phyloP scores from a whole-genome alignment of 2,329 filamentous ascomycete genomes.

The Scortechinia acanthostroma region DNA sequence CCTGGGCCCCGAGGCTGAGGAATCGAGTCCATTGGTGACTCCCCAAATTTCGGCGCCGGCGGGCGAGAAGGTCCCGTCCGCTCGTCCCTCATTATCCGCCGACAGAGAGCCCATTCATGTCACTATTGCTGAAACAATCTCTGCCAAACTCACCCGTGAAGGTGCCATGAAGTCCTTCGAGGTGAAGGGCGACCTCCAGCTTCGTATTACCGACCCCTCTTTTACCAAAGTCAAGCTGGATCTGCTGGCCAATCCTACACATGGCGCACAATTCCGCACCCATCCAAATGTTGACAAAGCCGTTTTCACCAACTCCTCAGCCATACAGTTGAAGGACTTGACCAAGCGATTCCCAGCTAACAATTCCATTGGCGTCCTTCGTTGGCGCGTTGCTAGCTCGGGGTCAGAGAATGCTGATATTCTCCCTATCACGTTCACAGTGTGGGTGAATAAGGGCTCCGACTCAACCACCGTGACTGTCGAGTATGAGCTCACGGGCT shows the following conservation, averaged over 20 bases:
- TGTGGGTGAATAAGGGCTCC: constrained; percentile 88
- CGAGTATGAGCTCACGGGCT: constrained; percentile 86
- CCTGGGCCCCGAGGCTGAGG: constrained; percentile 10
- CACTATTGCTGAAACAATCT: constrained; percentile 82
- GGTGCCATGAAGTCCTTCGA: constrained; percentile 79
- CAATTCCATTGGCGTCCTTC: constrained; percentile 83
- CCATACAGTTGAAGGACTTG: constrained; percentile 83
- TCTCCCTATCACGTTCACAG: constrained; percentile 89
- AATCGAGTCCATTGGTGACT: not conserved
- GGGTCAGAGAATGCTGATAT: constrained; percentile 74
- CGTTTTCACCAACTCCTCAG: constrained; percentile 74
- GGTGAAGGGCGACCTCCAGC: constrained; percentile 84
- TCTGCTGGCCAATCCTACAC: constrained; percentile 67
- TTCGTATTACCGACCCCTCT: constrained; percentile 80
- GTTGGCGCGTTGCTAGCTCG: constrained; percentile 75
- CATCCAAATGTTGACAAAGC: constrained; percentile 94
- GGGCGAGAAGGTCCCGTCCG: not conserved
- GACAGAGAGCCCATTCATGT: constrained; percentile 84
- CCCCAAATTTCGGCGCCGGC: not conserved
- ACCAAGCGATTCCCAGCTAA: constrained; percentile 88
- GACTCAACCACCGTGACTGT: constrained; percentile 80
- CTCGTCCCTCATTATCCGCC: not conserved
- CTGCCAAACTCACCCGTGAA: constrained; percentile 80
- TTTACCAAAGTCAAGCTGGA: constrained; percentile 88
- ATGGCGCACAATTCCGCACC: constrained; percentile 84